A percentile compares a stretch with the other conserved stretches of the same genome.
Evolutionary conservation across 176 grass and related monocot species (phyloP).

Genomic region (Bolboschoenus planiculmis): DNA sequence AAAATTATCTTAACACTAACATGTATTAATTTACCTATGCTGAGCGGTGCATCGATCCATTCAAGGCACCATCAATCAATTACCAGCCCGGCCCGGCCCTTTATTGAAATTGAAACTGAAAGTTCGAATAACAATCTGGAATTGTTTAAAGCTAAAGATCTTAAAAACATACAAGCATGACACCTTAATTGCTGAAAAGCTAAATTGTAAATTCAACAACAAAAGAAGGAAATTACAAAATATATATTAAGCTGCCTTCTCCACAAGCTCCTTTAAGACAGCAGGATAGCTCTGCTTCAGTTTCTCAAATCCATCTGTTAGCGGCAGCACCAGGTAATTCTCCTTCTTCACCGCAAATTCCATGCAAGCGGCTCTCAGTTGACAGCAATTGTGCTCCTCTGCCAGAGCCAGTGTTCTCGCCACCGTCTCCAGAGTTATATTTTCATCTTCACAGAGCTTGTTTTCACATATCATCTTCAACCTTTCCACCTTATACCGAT

Average conservation of each 20-base stretch:
- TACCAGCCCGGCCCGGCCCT: too few species aligned
- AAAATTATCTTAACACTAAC: too few species aligned
- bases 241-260: not conserved
- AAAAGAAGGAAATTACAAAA: not conserved
- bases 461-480: constrained; percentile 8
- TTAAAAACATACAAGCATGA: not conserved
- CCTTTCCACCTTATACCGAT: not conserved
- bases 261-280: constrained; percentile 10
- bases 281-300: constrained; percentile 5
- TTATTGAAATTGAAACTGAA: not conserved
- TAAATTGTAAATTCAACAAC: not conserved
- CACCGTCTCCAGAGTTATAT: constrained; percentile 4
- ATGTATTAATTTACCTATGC: too few species aligned
- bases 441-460: not conserved
- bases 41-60: too few species aligned
- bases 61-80: too few species aligned
- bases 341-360: constrained; percentile 6
- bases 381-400: not conserved
- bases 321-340: constrained; percentile 4
- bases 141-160: not conserved
- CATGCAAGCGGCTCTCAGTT: constrained; percentile 9
- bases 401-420: not conserved
- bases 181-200: not conserved
- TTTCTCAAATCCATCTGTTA: constrained; percentile 20
- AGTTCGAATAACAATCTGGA: not conserved